Conservation (phyloP, 164 flowering plant species). For the Umbilicus rupestris region DNA sequence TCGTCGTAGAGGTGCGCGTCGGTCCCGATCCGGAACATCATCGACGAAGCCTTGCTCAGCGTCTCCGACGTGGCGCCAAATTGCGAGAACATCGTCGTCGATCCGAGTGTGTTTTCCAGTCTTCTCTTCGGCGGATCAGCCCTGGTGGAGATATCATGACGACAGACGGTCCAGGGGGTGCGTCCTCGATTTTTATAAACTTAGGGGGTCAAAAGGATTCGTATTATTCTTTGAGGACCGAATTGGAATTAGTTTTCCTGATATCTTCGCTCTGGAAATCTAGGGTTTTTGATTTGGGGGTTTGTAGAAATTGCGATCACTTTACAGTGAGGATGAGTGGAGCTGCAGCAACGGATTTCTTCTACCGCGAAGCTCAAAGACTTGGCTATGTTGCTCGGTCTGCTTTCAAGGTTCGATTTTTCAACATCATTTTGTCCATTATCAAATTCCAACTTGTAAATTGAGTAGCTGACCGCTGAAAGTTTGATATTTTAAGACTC, state of each 20-base stretch:
- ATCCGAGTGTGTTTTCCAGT: not conserved
- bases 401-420: slow-evolving; percentile 65
- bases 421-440: not conserved
- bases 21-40: slow-evolving; percentile 91
- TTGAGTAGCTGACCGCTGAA: no score
- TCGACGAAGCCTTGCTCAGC: slow-evolving; percentile 81
- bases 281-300: not conserved
- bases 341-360: slow-evolving; percentile 77
- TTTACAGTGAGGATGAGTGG: slow-evolving; percentile 40
- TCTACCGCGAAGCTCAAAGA: slow-evolving; percentile 93
- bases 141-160: not conserved
- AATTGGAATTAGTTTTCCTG: not conserved
- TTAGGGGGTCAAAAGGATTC: no score
- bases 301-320: not conserved
- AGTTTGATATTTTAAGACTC: not conserved
- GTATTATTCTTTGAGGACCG: not conserved
- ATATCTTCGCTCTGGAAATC: not conserved
- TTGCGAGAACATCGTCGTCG: slow-evolving; percentile 58
- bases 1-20: slow-evolving; percentile 99
- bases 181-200: no score
- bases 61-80: slow-evolving; percentile 85
- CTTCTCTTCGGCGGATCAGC: not conserved
- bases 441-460: no score
- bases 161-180: not conserved
- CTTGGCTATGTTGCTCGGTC: slow-evolving; percentile 95